Base-by-base conservation (phyloP, 345 rosid genomes). In the Eucalyptus lansdowneana region DNA sequence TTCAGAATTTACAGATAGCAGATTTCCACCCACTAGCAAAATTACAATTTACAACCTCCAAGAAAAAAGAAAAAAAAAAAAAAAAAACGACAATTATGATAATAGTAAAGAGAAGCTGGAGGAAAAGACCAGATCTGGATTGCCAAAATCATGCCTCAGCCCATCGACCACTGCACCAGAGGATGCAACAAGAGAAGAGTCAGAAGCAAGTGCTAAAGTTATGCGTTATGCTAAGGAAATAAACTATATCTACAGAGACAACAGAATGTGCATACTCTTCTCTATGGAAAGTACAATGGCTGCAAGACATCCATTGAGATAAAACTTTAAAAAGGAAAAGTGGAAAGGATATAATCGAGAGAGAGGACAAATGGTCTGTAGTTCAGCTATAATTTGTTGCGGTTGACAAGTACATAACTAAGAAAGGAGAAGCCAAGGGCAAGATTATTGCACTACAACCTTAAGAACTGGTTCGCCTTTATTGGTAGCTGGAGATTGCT, bases 391-490 rank as follows among this genome's bases (percentile, higher is more conserved):
- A 72, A 76, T 40, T 21, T 76, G 83, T 40, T 21, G 83, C 83
- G 14, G 45, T 86, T 21, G 67, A 25, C 29, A 34, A 86, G 42
- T 14, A 49, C 62, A 42, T 50, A 34, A 31, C 54, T 56, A 42
- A 62, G 69, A 62, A 62, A 27, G 1, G 47, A 56, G 88, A 2
- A 86, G 67, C 40, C 13, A 86, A 86, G 65, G 3, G 65, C 31
- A 47, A 50, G 54, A 86, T 8, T 51, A 7, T 27, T 40, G 56
- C 56, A 51, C 62, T 3, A 22, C 45, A 88, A 97, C 98, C 99
- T 96, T 97, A 58, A 97, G 93, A 90, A 93, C 98, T n/a, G 99
- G 97, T 92, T 95, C 96, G 90, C 98, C 98, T 91, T 92, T 92
- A 91, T 94, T 95, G 54, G 97, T 34, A 89, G 93, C 94, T 50